A percentile compares a stretch with the other conserved stretches of the same genome.
Conservation (phyloP, 108 stramenopile species). For the Hondaea fermentalgiana region DNA sequence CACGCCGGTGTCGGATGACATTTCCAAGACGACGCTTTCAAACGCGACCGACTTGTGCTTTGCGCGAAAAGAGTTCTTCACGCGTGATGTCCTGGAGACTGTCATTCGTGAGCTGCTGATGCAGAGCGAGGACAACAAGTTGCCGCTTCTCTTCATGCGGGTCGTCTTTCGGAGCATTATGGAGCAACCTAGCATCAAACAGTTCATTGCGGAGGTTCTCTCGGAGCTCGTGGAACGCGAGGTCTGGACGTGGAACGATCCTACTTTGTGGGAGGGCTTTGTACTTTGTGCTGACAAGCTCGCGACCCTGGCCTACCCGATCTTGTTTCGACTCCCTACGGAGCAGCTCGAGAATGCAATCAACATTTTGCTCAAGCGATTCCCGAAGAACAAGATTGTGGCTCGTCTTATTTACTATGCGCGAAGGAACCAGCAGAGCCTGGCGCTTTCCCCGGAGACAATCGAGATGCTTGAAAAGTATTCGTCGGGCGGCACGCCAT, state of each 20-base stretch:
- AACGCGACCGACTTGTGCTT: not conserved
- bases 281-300: not conserved
- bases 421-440: not conserved
- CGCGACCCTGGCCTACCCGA: not conserved
- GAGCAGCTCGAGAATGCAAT: not conserved
- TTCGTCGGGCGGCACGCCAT: not conserved
- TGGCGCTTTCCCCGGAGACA: not conserved
- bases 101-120: not conserved
- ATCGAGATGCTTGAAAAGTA: not conserved
- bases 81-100: not conserved
- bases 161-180: not conserved
- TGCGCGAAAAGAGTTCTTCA: not conserved
- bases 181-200: not conserved
- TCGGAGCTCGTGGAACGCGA: not conserved
- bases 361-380: not conserved
- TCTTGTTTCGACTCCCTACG: not conserved
- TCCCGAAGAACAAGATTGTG: not conserved
- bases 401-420: conserved; percentile 14
- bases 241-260: not conserved
- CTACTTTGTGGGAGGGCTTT: not conserved
- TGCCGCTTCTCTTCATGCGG: not conserved
- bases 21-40: not conserved
- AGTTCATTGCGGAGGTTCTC: not conserved
- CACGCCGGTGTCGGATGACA: not conserved
- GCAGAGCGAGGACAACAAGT: not conserved